These are phyloP conservation scores for Vicia villosa DNA, from an alignment of 306 rosid species.

Conservation along the genomic window DNA sequence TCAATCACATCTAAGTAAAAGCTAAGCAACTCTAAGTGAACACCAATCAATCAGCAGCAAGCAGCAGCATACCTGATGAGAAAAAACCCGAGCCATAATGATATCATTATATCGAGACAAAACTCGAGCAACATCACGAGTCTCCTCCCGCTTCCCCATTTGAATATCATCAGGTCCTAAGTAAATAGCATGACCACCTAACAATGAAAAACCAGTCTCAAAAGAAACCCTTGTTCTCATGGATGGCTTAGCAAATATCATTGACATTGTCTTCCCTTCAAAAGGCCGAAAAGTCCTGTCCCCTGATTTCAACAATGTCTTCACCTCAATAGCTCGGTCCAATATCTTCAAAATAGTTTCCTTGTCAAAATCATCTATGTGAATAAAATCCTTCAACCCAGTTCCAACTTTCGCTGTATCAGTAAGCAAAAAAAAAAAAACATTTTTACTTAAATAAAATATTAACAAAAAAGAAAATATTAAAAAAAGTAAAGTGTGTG, in stretches of 20 bases:
- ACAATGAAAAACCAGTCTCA: constrained; percentile 82
- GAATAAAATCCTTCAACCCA: constrained; percentile 74
- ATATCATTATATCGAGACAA: constrained; percentile 81
- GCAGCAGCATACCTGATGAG: constrained; percentile 83
- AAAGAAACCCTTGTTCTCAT: constrained; percentile 96
- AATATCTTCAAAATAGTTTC: constrained; percentile 74
- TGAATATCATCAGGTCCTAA: constrained; percentile 94
- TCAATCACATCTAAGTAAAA: neutral
- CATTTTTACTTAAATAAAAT: neutral
- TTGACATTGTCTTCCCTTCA: constrained; percentile 91
- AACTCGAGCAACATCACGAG: constrained; percentile 92
- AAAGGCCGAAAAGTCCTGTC: constrained; percentile 80
- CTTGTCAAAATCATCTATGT: constrained; percentile 78
- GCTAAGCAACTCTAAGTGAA: constrained; percentile 36
- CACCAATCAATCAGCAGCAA: constrained; percentile 15
- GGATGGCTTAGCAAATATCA: constrained; percentile 96
- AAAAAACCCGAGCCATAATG: constrained; percentile 94
- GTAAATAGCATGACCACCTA: constrained; percentile 93
- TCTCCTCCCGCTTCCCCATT: constrained; percentile 99
- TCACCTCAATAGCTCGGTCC: constrained; percentile 79
- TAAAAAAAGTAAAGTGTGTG: too few species aligned
- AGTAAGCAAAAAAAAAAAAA: neutral
- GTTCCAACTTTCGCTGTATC: constrained; percentile 53
- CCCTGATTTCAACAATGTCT: constrained; percentile 81
- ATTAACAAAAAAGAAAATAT: too few species aligned